Base-by-base conservation (phyloP, 73 alveolate genomes). In the Symbiodinium pilosum region DNA sequence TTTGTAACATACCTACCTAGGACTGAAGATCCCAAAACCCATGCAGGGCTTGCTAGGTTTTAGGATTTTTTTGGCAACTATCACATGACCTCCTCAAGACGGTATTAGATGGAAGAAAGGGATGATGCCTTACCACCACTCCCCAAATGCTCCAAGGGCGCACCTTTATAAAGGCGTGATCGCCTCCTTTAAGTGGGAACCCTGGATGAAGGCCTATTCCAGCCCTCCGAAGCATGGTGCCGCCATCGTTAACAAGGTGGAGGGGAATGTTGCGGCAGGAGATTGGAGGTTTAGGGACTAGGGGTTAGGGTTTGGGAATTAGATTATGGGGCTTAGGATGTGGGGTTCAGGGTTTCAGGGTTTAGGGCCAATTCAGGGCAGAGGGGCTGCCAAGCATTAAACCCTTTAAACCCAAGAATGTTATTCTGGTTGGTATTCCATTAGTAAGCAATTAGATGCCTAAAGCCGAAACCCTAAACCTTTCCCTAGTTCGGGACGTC, bases 191-290 rank as follows among this genome's bases (percentile, higher is more conserved):
- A 41, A 24, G 18, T 5, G 24, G 44, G 20, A n/a, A n/a, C n/a
- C n/a, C n/a, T n/a, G n/a, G n/a, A n/a, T 4, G 30, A 28, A 87
- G 94, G 94, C 94, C 43, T 87, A 87, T 39, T 87, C 94, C 83
- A 87, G 94, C 94, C 94, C 94, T 42, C 94, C 94, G 38, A 56
- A 87, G 94, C 94, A 87, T 47, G 94, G 94, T 21, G 94, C 94
- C 68, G 94, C 94, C 86, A 87, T 87, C 43, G 94, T 87, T 34
- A 56, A 87, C 94, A 39, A 87, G 94, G 94, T 0, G 59, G 59
- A 14, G 20, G 28, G 69, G 69, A 20, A 20, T 52, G 9, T 52
- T 20, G 20, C 28, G 6, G 59, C 59, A 47, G 14, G 59, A 14
- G 59, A 6, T 47, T 47, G 59, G 59, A 6, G 69, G 21, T 59